Conservation (phyloP, 1,284 basidiomycete species). For the Puccinia hordei region DNA sequence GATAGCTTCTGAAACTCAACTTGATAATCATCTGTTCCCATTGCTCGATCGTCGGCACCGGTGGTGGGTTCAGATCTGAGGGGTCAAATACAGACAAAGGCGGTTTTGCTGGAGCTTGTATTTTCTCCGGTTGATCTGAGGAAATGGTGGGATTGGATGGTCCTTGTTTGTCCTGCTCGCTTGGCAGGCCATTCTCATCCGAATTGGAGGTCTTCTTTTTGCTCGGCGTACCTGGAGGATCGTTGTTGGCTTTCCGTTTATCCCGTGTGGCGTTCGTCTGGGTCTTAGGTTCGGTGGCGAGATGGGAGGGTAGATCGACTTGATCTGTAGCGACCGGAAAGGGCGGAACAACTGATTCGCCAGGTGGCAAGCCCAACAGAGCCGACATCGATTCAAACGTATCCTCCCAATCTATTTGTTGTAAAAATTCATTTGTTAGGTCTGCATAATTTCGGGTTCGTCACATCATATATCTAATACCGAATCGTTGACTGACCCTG, state of each 20-base stretch:
- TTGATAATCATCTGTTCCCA: conserved; percentile 48
- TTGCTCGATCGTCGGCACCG: conserved; percentile 33
- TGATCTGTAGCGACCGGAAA: conserved; percentile 21
- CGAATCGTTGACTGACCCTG: conserved; percentile 59
- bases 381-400: conserved; percentile 33
- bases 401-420: conserved; percentile 69
- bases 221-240: conserved; percentile 43
- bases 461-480: background rate
- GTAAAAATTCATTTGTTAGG: conserved; percentile 20
- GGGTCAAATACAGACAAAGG: conserved; percentile 36
- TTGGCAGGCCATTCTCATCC: conserved; percentile 52
- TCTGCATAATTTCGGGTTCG: background rate
- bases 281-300: background rate
- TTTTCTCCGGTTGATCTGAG: background rate
- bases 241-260: conserved; percentile 27
- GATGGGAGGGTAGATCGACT: background rate
- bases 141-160: background rate
- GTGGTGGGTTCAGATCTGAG: conserved; percentile 58
- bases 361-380: conserved; percentile 18
- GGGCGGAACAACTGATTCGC: conserved; percentile 25
- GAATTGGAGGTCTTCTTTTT: conserved; percentile 52
- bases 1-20: conserved; percentile 13
- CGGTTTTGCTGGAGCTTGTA: background rate
- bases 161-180: conserved; percentile 49
- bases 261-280: background rate